Percentiles rank a stretch among this genome's conserved stretches.
Evolutionary conservation across 2,329 filamentous ascomycete genomes (phyloP).

Genomic region (Penicillium olsonii): DNA sequence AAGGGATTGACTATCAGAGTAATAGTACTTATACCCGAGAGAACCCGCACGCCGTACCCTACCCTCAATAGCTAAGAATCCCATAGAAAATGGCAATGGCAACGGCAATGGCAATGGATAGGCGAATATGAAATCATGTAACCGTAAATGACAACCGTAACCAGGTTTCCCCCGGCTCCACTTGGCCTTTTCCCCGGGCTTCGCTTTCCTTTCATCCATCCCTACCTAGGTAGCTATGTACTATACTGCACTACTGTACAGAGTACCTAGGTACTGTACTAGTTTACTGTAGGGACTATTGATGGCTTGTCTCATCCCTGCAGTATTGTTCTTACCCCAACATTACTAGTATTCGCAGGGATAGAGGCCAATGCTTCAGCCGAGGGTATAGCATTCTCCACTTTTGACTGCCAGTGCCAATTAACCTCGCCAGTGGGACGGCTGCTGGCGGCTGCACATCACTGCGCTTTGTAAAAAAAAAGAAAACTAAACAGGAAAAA

Average conservation of each 20-base stretch:
- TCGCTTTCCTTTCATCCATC: constrained; percentile 7
- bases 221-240: background rate
- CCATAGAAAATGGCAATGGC: too few relatives aligned
- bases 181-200: constrained; percentile 4
- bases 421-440: constrained; percentile 22
- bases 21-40: too few relatives aligned
- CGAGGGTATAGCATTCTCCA: constrained; percentile 6
- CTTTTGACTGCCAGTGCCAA: constrained; percentile 17
- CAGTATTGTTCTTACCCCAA: too few relatives aligned
- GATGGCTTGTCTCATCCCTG: too few relatives aligned
- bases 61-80: too few relatives aligned
- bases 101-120: too few relatives aligned
- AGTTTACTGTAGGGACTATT: too few relatives aligned
- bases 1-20: too few relatives aligned
- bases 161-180: constrained; percentile 1
- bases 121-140: background rate
- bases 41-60: background rate
- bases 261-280: too few relatives aligned
- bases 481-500: background rate
- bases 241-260: too few relatives aligned
- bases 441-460: constrained; percentile 24
- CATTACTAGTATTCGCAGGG: too few relatives aligned
- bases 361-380: too few relatives aligned
- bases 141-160: background rate
- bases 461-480: constrained; percentile 15